Base-by-base conservation (phyloP, 1,284 basidiomycete genomes). In the Termitomyces sp. region DNA sequence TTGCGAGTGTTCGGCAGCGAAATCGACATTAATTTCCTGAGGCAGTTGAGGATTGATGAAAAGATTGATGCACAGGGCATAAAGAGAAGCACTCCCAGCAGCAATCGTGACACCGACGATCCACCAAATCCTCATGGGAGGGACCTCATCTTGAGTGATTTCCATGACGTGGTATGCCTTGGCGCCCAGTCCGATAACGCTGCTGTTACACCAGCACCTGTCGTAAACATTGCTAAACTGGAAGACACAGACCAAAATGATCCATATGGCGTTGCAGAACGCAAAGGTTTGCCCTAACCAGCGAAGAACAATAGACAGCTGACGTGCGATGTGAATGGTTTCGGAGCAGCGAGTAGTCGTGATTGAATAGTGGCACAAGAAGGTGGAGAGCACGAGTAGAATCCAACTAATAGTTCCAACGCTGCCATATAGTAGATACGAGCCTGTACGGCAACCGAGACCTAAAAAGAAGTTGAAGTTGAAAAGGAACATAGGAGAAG, bases 391-490 rank as follows among this genome's bases (percentile, higher is more conserved):
- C 18, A 74, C 54, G 10, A 77, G 64, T 0, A 73, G 9, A 1
- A 68, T 37, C 72, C 73, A 75, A n/a, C 68, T 64, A 3, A 64
- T 0, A 1, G 69, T 75, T 0, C 73, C 72, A 1, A 68, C 1
- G 0, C 45, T 28, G 5, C 68, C 74, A 39, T 76, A 75, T 14
- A 69, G 24, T 42, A 75, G 10, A 52, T 72, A 74, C 0, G 67
- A 56, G 0, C 66, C 64, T 3, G 71, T 72, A 31, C 72, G 68
- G 52, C 75, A 76, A 2, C 72, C 74, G 1, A 76, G 54, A 5
- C 68, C 68, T 64, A 37, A 4, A 39, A 11, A 39, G 14, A 31
- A 14, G 19, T 26, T 18, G 14, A n/a, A 16, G 21, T 24, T 24
- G 21, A 2, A 24, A 30, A 10, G n/a, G 46, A 11, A 11, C 16